Percentiles rank a stretch among this genome's conserved stretches.
Conservation (phyloP, 306 rosid genomes). For the Prunus padus region DNA sequence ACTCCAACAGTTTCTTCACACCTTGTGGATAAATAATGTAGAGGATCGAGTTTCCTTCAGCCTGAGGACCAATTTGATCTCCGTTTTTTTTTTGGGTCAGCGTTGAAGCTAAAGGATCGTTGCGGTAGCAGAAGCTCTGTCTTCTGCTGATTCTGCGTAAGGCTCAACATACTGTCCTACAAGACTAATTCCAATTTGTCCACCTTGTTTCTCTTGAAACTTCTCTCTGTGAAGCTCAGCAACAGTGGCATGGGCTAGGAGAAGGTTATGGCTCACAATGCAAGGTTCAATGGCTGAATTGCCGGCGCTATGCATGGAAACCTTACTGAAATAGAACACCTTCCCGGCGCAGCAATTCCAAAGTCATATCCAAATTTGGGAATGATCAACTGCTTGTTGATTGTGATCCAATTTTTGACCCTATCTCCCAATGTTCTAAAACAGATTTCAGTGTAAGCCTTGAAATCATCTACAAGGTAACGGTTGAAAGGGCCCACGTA, state of each 20-base stretch:
- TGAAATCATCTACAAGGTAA: constrained; percentile 22
- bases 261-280: constrained; percentile 30
- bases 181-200: constrained; percentile 36
- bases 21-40: constrained; percentile 22
- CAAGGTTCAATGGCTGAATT: constrained; percentile 41
- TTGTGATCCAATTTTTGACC: constrained; percentile 42
- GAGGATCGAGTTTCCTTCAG: constrained; percentile 19
- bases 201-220: constrained; percentile 31
- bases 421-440: constrained; percentile 33
- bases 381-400: constrained; percentile 28
- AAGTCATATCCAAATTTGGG: constrained; percentile 27
- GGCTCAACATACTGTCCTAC: constrained; percentile 25
- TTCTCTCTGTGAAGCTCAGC: constrained; percentile 24
- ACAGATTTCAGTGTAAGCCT: constrained; percentile 24
- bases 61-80: constrained; percentile 27
- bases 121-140: constrained; percentile 5
- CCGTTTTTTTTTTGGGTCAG: background rate
- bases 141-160: constrained; percentile 20
- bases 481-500: constrained; percentile 16
- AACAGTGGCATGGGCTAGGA: constrained; percentile 38
- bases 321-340: constrained; percentile 10
- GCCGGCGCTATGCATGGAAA: constrained; percentile 25
- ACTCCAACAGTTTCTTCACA: constrained; percentile 18
- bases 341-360: constrained; percentile 41
- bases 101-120: background rate